Conservation (phyloP, 2,329 filamentous ascomycete genomes). For the Colletotrichum gigasporum region DNA sequence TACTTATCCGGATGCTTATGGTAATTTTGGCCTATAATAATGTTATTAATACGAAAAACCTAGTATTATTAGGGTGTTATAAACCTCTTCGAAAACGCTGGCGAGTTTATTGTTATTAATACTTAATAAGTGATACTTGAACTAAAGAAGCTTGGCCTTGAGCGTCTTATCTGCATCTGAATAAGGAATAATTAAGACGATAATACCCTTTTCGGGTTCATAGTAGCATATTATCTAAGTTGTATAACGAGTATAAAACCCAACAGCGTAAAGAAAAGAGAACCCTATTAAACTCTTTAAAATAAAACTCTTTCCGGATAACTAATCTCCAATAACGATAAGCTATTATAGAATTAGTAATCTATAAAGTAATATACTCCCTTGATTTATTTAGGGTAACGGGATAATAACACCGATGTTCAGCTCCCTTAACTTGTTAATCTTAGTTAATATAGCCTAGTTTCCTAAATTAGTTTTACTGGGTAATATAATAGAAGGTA, state of each 20-base stretch:
- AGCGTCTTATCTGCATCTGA: conserved; percentile 30
- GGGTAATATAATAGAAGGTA: background rate
- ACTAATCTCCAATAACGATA: conserved; percentile 87
- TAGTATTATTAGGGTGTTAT: conserved; percentile 35
- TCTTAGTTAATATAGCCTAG: conserved; percentile 19
- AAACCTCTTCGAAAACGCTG: conserved; percentile 47
- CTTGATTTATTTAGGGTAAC: conserved; percentile 42
- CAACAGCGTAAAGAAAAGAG: conserved; percentile 52
- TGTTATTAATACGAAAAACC: conserved; percentile 24
- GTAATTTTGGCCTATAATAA: conserved; percentile 47
- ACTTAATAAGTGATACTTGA: conserved; percentile 37
- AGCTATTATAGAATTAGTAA: conserved; percentile 60
- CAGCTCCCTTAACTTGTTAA: conserved; percentile 54
- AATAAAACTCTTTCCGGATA: conserved; percentile 86
- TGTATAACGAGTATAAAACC: conserved; percentile 58
- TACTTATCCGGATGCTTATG: conserved; percentile 53
- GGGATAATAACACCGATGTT: conserved; percentile 47
- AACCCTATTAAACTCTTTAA: conserved; percentile 70
- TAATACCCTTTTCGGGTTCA: conserved; percentile 42
- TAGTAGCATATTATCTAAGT: conserved; percentile 57
- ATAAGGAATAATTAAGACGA: conserved; percentile 54
- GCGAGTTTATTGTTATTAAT: conserved; percentile 43
- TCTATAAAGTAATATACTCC: background rate
- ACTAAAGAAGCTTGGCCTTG: conserved; percentile 35
- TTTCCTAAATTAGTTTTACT: background rate